A percentile compares a stretch with the other conserved stretches of the same genome.
Conservation (phyloP, 2,329 filamentous ascomycete genomes). For the Microcyclosporella mali region DNA sequence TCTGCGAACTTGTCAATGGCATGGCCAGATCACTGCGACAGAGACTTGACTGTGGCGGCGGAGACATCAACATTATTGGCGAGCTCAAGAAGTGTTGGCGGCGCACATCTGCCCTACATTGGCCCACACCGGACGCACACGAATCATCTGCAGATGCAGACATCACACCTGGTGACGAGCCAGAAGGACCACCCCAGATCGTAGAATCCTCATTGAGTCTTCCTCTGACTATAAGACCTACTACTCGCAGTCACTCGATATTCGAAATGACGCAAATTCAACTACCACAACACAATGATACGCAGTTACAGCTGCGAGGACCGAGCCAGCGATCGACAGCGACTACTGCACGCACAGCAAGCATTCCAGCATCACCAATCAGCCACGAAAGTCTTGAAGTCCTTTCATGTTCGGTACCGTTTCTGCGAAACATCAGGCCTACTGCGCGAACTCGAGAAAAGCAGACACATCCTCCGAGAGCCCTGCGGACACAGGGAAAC, state of each 20-base stretch:
- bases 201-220: constrained; percentile 17
- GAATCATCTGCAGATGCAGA: constrained; percentile 53
- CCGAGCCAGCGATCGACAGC: constrained; percentile 13
- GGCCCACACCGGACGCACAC: constrained; percentile 66
- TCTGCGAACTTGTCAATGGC: constrained; percentile 73
- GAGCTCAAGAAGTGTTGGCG: constrained; percentile 98
- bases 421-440: constrained; percentile 23
- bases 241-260: constrained; percentile 17
- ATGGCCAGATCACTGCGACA: constrained; percentile 49
- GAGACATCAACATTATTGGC: constrained; percentile 76
- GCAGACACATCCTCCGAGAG: constrained; percentile 8
- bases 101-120: constrained; percentile 80
- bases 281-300: constrained; percentile 11
- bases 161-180: constrained; percentile 66
- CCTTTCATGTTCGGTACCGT: constrained; percentile 55
- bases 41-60: constrained; percentile 49
- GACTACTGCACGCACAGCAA: constrained; percentile 22
- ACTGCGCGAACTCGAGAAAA: constrained; percentile 15
- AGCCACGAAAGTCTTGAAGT: constrained; percentile 51
- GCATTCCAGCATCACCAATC: constrained; percentile 39
- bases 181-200: constrained; percentile 4
- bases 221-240: constrained; percentile 18
- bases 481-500: constrained; percentile 4
- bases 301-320: constrained; percentile 3
- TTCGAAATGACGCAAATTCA: constrained; percentile 22